A percentile compares a stretch with the other conserved stretches of the same genome.
phyloP scores from a whole-genome alignment of 352 stramenopile genomes.

The Globisporangium splendens region DNA sequence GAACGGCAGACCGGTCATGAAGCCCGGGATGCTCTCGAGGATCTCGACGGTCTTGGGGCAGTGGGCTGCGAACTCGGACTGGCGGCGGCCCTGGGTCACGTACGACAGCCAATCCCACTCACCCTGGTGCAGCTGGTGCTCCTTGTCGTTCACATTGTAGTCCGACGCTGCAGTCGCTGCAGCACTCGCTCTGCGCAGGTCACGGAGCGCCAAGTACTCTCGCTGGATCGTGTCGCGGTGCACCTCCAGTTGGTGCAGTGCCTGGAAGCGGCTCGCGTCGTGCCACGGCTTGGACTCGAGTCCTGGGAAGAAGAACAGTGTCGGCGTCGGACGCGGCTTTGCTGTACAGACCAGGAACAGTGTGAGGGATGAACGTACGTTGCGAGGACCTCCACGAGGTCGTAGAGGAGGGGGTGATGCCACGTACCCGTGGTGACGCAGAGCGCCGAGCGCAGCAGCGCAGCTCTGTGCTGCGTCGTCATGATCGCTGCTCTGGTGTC shows the following conservation, averaged over 20 bases:
- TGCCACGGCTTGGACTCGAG: constrained; percentile 66
- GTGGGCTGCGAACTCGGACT: constrained; percentile 57
- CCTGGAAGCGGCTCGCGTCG: constrained; percentile 51
- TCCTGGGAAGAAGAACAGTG: constrained; percentile 77
- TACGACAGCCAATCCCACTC: constrained; percentile 94
- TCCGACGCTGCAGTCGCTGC: constrained; percentile 24
- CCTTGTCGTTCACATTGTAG: constrained; percentile 67
- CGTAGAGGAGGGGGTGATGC: neutral
- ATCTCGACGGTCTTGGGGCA: constrained; percentile 68
- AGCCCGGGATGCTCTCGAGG: constrained; percentile 74
- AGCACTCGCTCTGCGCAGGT: constrained; percentile 20
- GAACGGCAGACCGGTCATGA: constrained; percentile 90
- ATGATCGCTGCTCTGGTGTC: constrained; percentile 1
- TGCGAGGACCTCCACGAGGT: neutral
- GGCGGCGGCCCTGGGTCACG: constrained; percentile 64
- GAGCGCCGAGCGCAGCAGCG: constrained; percentile 67
- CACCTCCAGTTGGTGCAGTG: constrained; percentile 46
- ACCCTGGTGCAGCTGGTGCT: constrained; percentile 75
- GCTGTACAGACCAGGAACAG: constrained; percentile 20
- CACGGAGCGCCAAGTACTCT: constrained; percentile 54
- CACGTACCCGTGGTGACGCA: constrained; percentile 72
- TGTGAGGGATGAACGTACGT: neutral
- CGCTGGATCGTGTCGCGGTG: constrained; percentile 56
- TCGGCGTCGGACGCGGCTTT: constrained; percentile 73
- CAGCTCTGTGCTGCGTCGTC: constrained; percentile 43